A percentile compares a stretch with the other conserved stretches of the same genome.
Conservation (phyloP, 768 basidiomycete species). For the Suillus luteus region DNA sequence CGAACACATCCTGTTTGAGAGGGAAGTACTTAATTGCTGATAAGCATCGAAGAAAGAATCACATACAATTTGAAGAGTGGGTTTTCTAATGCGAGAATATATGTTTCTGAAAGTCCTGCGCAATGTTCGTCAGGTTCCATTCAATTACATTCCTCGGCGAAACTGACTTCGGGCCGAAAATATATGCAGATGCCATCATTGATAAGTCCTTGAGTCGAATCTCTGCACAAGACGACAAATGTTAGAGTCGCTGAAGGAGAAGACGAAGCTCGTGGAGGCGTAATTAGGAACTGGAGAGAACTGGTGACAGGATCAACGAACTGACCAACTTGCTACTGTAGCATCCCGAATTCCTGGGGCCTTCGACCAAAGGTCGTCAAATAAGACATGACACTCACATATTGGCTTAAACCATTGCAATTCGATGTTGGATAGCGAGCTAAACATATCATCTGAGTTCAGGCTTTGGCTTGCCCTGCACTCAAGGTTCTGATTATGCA, state of each 20-base stretch:
- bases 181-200: constrained; percentile 41
- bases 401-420: constrained; percentile 24
- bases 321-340: constrained; percentile 67
- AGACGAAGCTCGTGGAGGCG: constrained; percentile 51
- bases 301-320: constrained; percentile 52
- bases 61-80: constrained; percentile 47
- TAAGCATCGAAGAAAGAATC: not conserved
- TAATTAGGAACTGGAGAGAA: constrained; percentile 66
- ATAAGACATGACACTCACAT: constrained; percentile 14
- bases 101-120: constrained; percentile 46
- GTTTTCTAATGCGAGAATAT: constrained; percentile 58
- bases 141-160: not conserved
- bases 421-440: not conserved
- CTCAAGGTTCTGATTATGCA: too few relatives aligned
- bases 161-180: constrained; percentile 46
- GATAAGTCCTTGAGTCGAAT: constrained; percentile 8
- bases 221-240: constrained; percentile 26
- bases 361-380: constrained; percentile 15
- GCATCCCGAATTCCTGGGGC: constrained; percentile 57
- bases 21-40: not conserved
- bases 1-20: constrained; percentile 54
- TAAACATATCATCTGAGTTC: too few relatives aligned
- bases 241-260: constrained; percentile 49
- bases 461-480: too few relatives aligned
- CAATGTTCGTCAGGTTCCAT: not conserved